Evolutionary conservation across 129 eudicot genomes (phyloP).

Genomic region (Kitagawia praeruptora): DNA sequence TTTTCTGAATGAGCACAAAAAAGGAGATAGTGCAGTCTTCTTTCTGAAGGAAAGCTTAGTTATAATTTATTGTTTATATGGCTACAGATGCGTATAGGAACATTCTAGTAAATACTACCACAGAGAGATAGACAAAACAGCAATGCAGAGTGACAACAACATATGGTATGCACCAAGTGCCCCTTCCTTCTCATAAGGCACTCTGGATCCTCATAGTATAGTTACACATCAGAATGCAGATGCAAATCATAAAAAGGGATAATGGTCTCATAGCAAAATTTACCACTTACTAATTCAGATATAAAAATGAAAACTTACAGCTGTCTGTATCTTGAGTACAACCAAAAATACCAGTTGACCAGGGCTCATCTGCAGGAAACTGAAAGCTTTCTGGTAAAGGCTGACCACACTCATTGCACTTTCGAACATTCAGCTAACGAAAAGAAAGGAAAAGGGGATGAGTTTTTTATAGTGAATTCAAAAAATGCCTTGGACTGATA

Average conservation of each 20-base stretch:
- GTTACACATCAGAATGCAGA: not conserved
- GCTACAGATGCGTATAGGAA: not conserved
- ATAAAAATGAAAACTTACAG: slow-evolving; percentile 43
- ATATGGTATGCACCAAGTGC: not conserved
- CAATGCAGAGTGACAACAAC: not conserved
- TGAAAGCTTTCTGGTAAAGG: slow-evolving; percentile 86
- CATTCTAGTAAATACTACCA: not conserved
- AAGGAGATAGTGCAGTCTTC: not conserved
- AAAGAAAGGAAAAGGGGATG: not conserved
- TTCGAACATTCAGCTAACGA: slow-evolving; percentile 56
- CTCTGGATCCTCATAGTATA: not conserved
- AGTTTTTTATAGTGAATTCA: not conserved
- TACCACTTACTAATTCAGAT: not conserved
- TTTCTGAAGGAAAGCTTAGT: not conserved
- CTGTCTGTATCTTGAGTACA: slow-evolving; percentile 87
- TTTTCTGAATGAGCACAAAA: not conserved
- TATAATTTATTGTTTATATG: not conserved
- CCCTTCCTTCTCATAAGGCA: not conserved
- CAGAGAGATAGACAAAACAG: not conserved
- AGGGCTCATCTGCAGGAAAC: slow-evolving; percentile 86
- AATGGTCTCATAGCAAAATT: not conserved
- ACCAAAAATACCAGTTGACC: slow-evolving; percentile 83
- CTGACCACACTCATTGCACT: slow-evolving; percentile 85
- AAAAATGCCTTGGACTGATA: not conserved
- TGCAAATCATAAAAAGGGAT: not conserved